Evolutionary conservation across 2,329 filamentous ascomycete species (phyloP), one percentile per base, ranked within the genome.

Genomic region (Purpureocillium takamizusanense): DNA sequence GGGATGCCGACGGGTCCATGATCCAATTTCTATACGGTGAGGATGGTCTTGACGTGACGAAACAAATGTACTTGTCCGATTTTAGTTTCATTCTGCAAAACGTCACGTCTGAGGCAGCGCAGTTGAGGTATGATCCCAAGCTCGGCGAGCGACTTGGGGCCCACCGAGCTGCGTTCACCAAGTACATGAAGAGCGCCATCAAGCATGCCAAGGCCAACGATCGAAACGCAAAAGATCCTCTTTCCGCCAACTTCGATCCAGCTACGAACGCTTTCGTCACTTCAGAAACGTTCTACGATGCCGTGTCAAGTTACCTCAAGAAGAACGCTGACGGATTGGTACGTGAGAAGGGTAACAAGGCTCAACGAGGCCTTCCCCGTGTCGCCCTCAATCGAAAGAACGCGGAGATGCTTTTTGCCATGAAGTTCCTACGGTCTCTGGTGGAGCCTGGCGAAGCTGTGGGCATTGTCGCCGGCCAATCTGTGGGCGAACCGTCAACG

Each of bases 21-120:
- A 75, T 98, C 3, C 92, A 98, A 56, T 97, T 98, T 62, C 62
- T 98, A 25, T 98, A 97, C 55, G 92, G 92, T 43, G 92, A 98
- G 60, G 92, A 98, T 54, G 92, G 90, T 27, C 72, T 97, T 15
- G 92, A 98, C 57, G 84, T 94, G 36, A 86, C 86, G 3, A 97
- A 95, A 62, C 86, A 94, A 51, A 92, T 87, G 54, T 94, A 95
- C 57, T 70, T 98, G 17, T 80, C 74, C 30, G 82, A 97, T 55
- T 97, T 95, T 61, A 81, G 83, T 48, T 98, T 98, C 65, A 70
- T 94, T 25, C 78, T 92, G 3, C 76, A 86, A 55, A 98, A 98
- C 57, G 77, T 90, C 50, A 69, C 78, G 33, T 94, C 88, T 0
- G 75, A 94, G 51, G 78, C 86, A 45, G 75, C 86, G 29, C 79